phyloP scores from a whole-genome alignment of 1,284 basidiomycete species.

The Trametes polyzona region DNA sequence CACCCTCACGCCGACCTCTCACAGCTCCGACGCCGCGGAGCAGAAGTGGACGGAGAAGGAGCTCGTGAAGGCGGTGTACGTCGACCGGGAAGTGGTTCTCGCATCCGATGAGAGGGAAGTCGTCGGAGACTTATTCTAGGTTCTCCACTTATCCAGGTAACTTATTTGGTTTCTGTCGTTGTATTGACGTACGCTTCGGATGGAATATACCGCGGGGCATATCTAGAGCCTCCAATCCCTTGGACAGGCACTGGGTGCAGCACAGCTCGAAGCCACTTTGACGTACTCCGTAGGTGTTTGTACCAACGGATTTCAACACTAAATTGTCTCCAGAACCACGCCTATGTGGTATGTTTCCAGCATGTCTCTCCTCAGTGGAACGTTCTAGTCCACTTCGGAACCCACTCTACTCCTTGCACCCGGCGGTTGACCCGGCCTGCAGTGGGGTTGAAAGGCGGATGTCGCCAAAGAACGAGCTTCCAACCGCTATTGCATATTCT shows the following conservation, averaged over 20 bases:
- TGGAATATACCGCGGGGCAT: not conserved
- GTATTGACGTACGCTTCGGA: not conserved
- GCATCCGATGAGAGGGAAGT: slow-evolving; percentile 54
- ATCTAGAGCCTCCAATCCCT: not conserved
- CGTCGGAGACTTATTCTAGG: slow-evolving; percentile 45
- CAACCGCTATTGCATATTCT: not conserved
- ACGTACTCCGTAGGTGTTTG: not conserved
- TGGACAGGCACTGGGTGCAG: not conserved
- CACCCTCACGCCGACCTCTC: slow-evolving; percentile 59
- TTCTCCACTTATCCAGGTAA: slow-evolving; percentile 9
- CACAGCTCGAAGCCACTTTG: not conserved
- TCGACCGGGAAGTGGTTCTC: slow-evolving; percentile 57
- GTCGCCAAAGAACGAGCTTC: not conserved
- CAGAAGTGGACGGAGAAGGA: slow-evolving; percentile 76
- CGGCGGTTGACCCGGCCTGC: too few species aligned
- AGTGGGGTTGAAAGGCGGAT: too few species aligned
- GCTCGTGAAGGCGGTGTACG: slow-evolving; percentile 78
- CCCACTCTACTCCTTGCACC: not conserved
- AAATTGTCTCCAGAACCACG: slow-evolving; percentile 5
- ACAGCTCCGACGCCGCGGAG: slow-evolving; percentile 31
- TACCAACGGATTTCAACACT: not conserved
- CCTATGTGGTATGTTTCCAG: slow-evolving; percentile 7
- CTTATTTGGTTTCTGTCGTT: slow-evolving; percentile 13
- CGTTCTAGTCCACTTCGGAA: not conserved
- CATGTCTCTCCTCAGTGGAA: slow-evolving; percentile 6